Percentiles rank a stretch among this genome's conserved stretches.
These are phyloP conservation scores for Zygotorulaspora florentina DNA, from an alignment of 805 yeast genomes.

Conservation along the genomic window DNA sequence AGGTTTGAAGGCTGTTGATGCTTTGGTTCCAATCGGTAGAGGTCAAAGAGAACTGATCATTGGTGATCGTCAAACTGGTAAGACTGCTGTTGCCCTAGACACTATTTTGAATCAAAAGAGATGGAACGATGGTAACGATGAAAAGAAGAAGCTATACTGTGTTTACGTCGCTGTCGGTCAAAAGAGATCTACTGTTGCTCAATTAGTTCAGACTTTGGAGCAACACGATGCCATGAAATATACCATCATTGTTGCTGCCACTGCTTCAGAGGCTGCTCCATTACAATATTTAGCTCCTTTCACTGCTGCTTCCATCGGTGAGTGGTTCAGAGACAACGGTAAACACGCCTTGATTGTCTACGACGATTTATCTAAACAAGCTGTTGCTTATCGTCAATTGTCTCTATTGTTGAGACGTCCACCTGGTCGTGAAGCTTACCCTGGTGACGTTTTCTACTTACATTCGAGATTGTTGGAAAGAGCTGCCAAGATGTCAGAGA, in stretches of 20 bases:
- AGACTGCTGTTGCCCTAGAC: slow-evolving; percentile 98
- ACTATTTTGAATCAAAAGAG: slow-evolving; percentile 98
- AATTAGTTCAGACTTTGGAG: slow-evolving; percentile 98
- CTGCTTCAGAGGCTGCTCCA: slow-evolving; percentile 99
- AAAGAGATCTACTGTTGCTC: slow-evolving; percentile 99
- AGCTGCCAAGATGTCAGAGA: slow-evolving; percentile 94
- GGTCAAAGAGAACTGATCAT: slow-evolving; percentile 99
- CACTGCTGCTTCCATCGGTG: slow-evolving; percentile 99
- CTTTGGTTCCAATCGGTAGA: slow-evolving; percentile 99
- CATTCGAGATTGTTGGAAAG: slow-evolving; percentile 94
- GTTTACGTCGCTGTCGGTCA: slow-evolving; percentile 99
- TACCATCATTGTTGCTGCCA: slow-evolving; percentile 97
- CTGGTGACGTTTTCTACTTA: slow-evolving; percentile 94
- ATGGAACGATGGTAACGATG: slow-evolving; percentile 94
- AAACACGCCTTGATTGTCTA: slow-evolving; percentile 94
- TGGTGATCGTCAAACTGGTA: slow-evolving; percentile 99
- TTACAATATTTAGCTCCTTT: slow-evolving; percentile 99
- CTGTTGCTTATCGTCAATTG: slow-evolving; percentile 99
- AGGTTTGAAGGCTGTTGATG: slow-evolving; percentile 98
- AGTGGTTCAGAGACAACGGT: slow-evolving; percentile 99
- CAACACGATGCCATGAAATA: slow-evolving; percentile 97
- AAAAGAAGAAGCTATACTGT: slow-evolving; percentile 97
- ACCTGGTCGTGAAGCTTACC: slow-evolving; percentile 96
- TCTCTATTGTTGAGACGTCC: slow-evolving; percentile 96
- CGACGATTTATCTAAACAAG: slow-evolving; percentile 99